Conservation (phyloP, 352 stramenopile species). For the Pythium chondricola region DNA sequence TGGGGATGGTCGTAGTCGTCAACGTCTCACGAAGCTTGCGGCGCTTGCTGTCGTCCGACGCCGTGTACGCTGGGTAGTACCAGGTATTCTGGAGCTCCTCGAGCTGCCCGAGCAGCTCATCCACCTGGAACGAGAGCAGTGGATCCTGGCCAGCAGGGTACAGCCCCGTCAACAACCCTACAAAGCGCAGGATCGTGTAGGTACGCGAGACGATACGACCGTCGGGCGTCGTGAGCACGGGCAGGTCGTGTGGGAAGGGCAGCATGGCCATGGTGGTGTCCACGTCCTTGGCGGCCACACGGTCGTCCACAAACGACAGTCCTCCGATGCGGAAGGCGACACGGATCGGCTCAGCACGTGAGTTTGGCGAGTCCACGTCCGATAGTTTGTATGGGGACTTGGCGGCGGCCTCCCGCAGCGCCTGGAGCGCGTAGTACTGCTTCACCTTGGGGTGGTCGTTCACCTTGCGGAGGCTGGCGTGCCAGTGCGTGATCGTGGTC, state of each 20-base stretch:
- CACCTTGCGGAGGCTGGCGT: conserved; percentile 4
- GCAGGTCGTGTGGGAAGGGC: conserved; percentile 44
- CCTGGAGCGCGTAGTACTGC: conserved; percentile 47
- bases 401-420: conserved; percentile 24
- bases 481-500: conserved; percentile 6
- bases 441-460: conserved; percentile 35
- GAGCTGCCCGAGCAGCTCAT: conserved; percentile 37
- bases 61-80: conserved; percentile 22
- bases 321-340: conserved; percentile 46
- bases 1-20: conserved; percentile 27
- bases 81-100: conserved; percentile 20
- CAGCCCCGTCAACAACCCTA: conserved; percentile 37
- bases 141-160: conserved; percentile 33
- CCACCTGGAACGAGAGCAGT: conserved; percentile 31
- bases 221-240: conserved; percentile 30
- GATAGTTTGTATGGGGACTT: conserved; percentile 38
- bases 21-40: conserved; percentile 25
- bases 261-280: conserved; percentile 32
- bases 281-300: conserved; percentile 4
- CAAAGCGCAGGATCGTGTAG: conserved; percentile 53
- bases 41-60: conserved; percentile 21
- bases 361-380: conserved; percentile 36
- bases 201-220: conserved; percentile 36
- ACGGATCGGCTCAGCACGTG: conserved; percentile 37
- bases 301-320: conserved; percentile 53